Evolutionary conservation across 257 asterid species (phyloP).

Genomic region (Anisodus tanguticus): DNA sequence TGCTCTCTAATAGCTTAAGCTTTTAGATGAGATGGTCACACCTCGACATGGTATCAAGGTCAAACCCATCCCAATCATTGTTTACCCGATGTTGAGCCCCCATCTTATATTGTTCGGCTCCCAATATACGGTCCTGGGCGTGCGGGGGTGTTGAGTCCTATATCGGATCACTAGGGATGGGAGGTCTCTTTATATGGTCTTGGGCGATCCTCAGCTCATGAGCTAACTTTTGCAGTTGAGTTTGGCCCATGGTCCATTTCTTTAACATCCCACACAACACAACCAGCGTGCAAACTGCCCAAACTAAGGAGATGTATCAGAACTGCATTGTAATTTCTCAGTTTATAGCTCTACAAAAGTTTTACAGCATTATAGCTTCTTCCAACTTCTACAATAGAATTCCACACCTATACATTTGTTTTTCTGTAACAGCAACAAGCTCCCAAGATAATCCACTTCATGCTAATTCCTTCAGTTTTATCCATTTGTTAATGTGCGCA

Average conservation of each 20-base stretch:
- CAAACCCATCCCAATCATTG: background rate
- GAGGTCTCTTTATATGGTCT: background rate
- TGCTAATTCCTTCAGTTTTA: background rate
- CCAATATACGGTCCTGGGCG: background rate
- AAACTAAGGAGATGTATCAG: background rate
- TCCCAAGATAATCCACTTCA: background rate
- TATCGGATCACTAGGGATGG: background rate
- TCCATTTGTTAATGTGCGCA: background rate
- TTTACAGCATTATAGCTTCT: background rate
- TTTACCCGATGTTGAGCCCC: background rate
- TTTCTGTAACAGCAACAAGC: background rate
- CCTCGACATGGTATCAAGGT: background rate
- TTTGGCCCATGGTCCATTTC: background rate
- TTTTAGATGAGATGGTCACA: background rate
- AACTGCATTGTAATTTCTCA: background rate
- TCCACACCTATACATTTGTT: background rate
- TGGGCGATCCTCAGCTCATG: background rate
- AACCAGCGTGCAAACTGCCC: background rate
- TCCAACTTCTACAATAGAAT: background rate
- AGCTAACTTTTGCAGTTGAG: background rate
- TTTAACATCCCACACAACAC: background rate
- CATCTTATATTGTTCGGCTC: background rate
- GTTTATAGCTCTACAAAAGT: background rate
- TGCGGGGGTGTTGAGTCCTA: background rate
- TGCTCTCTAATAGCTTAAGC: background rate